A percentile compares a stretch with the other conserved stretches of the same genome.
phyloP scores from a whole-genome alignment of 495 filamentous ascomycete species.

The Xylaria flabelliformis region DNA sequence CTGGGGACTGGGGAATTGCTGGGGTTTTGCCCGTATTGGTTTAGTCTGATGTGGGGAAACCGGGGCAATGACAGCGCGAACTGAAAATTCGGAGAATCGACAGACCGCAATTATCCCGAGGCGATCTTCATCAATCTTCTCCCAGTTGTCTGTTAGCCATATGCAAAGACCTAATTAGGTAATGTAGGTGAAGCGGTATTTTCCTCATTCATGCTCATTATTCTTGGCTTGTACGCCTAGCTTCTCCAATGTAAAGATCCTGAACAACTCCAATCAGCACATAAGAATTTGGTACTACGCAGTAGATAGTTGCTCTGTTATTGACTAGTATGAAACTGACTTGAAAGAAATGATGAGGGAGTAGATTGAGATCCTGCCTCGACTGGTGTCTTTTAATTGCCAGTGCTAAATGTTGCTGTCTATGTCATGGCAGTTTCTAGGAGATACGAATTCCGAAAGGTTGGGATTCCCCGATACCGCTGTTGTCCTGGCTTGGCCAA shows the following conservation, averaged over 20 bases:
- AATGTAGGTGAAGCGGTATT: background rate
- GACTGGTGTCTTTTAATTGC: background rate
- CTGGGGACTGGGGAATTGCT: constrained; percentile 6
- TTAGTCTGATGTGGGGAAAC: constrained; percentile 11
- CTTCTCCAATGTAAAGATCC: background rate
- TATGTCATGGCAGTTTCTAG: background rate
- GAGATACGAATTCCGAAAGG: background rate
- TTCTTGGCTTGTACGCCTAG: background rate
- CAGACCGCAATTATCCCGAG: constrained; percentile 10
- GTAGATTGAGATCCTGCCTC: background rate
- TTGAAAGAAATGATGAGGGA: background rate
- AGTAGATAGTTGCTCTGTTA: background rate
- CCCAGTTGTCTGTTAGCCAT: background rate
- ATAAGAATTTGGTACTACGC: background rate
- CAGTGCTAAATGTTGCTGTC: background rate
- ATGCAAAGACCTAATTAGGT: background rate
- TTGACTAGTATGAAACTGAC: background rate
- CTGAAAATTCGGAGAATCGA: constrained; percentile 6
- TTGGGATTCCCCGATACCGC: too few species aligned
- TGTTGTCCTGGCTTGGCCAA: background rate
- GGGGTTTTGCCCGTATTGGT: background rate
- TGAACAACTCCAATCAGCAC: background rate
- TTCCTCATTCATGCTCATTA: background rate
- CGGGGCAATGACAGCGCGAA: background rate
- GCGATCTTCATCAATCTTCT: background rate